Evolutionary conservation across 768 basidiomycete species (phyloP), one percentile per base, ranked within the genome.

Genomic region (Macrolepiota dolichaula): DNA sequence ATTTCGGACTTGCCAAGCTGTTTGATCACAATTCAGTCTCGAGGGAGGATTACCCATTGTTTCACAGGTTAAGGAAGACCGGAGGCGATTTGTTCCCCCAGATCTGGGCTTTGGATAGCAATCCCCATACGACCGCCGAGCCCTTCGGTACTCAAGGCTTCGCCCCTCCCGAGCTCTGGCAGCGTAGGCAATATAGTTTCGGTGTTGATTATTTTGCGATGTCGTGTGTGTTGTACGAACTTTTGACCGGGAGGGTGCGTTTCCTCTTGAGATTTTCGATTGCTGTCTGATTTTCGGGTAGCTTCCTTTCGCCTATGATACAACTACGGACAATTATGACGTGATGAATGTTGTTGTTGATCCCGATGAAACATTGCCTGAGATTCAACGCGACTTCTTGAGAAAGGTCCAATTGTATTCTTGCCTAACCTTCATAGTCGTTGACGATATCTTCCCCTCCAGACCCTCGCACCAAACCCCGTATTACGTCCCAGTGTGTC

Each of bases 1-100:
- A 65, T 27, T 58, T 65, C 25, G 62, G 59, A 19, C 52, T 61
- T 22, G 64, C 64, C 3, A 53, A 44, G 22, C 40, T 59, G 1
- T 59, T 59, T 40, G 50, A 59, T 17, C 58, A 59, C 27, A 51
- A 53, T 10, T 37, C 51, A 25, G 51, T 59, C n/a, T 52, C 58
- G n/a, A 52, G 27, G 22, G 51, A 59, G 40, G 25, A 53, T 22
- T 59, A 51, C n/a, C 58, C 58, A 4, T 53, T 59, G 51, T 59
- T 59, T 52, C 50, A 59, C 27, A 59, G 51, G 15, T 37, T 59
- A 27, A 52, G 19, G n/a, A 17, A 47, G 29, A 44, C 38, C 25
- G 58, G 58, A 32, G 51, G 58, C 17, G 58, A 59, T n/a, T 12
- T 59, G 40, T 59, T 59, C 42, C 58, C 58, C 13, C 58, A 40